Percentiles rank a stretch among this genome's conserved stretches.
These are phyloP conservation scores for Umbelopsis ramanniana DNA, from an alignment of 192 early-diverging fungal genomes.

Conservation along the genomic window DNA sequence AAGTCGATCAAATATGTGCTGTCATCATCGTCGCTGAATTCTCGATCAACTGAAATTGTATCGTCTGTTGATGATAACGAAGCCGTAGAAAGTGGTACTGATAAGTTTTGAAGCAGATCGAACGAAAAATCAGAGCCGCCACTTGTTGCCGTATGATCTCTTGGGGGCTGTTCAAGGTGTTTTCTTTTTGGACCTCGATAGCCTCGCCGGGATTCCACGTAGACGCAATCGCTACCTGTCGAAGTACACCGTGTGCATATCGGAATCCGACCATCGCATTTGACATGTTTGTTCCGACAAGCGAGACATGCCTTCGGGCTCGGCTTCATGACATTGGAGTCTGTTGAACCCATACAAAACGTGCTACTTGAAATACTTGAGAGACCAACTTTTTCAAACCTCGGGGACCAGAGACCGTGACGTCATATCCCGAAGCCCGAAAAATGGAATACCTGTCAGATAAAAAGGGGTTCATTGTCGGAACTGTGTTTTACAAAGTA, in stretches of 20 bases:
- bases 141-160: neutral
- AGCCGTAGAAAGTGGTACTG: neutral
- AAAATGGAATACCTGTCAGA: neutral
- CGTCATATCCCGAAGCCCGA: constrained; percentile 8
- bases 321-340: neutral
- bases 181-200: constrained; percentile 14
- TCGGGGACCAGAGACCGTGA: neutral
- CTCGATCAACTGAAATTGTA: constrained; percentile 8
- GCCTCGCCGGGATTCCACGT: neutral
- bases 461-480: neutral
- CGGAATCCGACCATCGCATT: constrained; percentile 3
- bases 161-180: neutral
- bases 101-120: neutral
- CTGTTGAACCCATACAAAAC: neutral
- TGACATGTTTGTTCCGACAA: constrained; percentile 4
- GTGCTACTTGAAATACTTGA: neutral
- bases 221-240: neutral
- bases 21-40: neutral
- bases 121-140: neutral
- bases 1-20: neutral
- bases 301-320: constrained; percentile 1
- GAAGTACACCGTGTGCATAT: neutral
- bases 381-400: too few species aligned
- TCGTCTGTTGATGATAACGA: neutral
- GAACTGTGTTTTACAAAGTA: too few species aligned